Percentiles rank a stretch among this genome's conserved stretches.
These are phyloP conservation scores for Podospora anserina DNA, from an alignment of 495 filamentous ascomycete species.

Conservation along the genomic window DNA sequence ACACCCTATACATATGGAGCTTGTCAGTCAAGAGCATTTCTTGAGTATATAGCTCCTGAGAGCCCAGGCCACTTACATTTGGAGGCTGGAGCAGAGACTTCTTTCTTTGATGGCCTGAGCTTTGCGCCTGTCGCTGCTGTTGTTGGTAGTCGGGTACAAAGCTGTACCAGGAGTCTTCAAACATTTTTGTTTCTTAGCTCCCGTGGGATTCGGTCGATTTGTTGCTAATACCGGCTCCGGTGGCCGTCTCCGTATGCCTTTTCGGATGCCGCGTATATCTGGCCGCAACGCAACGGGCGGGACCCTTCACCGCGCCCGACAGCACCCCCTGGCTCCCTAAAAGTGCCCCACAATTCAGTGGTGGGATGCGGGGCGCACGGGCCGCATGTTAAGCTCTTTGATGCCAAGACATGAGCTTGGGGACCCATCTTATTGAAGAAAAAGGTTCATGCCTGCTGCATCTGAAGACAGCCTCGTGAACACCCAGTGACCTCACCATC, in stretches of 20 bases:
- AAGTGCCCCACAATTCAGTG: background rate
- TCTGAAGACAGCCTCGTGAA: background rate
- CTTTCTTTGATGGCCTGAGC: slow-evolving; percentile 53
- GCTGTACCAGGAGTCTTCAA: slow-evolving; percentile 73
- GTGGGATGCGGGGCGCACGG: slow-evolving; percentile 3
- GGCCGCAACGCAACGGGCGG: background rate
- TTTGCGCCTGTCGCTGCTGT: slow-evolving; percentile 37
- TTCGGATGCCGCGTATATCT: background rate
- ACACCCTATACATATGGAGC: slow-evolving; percentile 32
- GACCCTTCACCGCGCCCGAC: background rate
- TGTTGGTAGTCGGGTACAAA: slow-evolving; percentile 56
- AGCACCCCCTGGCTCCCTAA: background rate
- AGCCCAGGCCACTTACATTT: slow-evolving; percentile 48
- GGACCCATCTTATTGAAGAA: background rate
- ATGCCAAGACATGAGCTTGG: background rate
- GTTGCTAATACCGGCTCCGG: background rate
- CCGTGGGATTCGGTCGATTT: background rate
- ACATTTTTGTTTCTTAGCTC: slow-evolving; percentile 46
- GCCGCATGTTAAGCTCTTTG: background rate
- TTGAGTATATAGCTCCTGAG: background rate
- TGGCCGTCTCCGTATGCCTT: background rate
- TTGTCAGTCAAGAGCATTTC: slow-evolving; percentile 8
- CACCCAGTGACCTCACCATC: slow-evolving; percentile 8
- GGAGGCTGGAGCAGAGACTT: slow-evolving; percentile 66
- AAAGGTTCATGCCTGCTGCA: slow-evolving; percentile 12